A percentile compares a stretch with the other conserved stretches of the same genome.
Conservation (phyloP, 2,329 filamentous ascomycete genomes). For the Clonostachys rhizophaga region DNA sequence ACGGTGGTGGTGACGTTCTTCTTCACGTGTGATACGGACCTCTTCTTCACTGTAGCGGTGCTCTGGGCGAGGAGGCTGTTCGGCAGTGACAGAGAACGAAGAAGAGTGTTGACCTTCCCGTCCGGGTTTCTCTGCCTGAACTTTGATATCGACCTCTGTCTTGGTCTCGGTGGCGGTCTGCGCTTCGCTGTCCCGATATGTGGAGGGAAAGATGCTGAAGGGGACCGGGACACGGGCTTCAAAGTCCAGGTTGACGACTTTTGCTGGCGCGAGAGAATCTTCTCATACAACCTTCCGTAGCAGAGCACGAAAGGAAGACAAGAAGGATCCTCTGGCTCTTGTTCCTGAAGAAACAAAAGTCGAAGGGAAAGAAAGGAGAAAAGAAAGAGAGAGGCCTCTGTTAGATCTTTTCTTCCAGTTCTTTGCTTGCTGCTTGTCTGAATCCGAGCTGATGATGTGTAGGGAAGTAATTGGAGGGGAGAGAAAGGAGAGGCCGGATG, state of each 20-base stretch:
- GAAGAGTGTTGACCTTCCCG: constrained; percentile 94
- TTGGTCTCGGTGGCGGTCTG: constrained; percentile 43
- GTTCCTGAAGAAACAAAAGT: constrained; percentile 52
- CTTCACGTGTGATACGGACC: constrained; percentile 73
- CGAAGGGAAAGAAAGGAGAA: constrained; percentile 27
- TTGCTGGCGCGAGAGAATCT: constrained; percentile 61
- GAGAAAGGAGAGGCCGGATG: constrained; percentile 14
- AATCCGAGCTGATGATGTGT: constrained; percentile 19
- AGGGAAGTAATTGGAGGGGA: constrained; percentile 31
- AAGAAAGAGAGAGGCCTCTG: constrained; percentile 23
- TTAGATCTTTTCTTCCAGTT: constrained; percentile 22
- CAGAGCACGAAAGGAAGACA: constrained; percentile 61
- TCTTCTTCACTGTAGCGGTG: constrained; percentile 75
- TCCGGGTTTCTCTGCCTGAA: constrained; percentile 79
- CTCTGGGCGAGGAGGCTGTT: constrained; percentile 59
- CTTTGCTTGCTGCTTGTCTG: constrained; percentile 14
- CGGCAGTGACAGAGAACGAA: constrained; percentile 51
- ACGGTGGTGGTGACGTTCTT: constrained; percentile 66
- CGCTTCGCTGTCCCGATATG: constrained; percentile 66
- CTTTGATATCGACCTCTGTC: constrained; percentile 84
- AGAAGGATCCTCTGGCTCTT: constrained; percentile 64
- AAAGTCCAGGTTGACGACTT: constrained; percentile 99
- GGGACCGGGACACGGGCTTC: constrained; percentile 98
- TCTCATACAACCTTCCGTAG: constrained; percentile 59
- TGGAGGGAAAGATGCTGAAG: constrained; percentile 99